These are phyloP conservation scores for Entomophthora muscae DNA, from an alignment of 371 early-diverging fungal genomes.

Conservation along the genomic window DNA sequence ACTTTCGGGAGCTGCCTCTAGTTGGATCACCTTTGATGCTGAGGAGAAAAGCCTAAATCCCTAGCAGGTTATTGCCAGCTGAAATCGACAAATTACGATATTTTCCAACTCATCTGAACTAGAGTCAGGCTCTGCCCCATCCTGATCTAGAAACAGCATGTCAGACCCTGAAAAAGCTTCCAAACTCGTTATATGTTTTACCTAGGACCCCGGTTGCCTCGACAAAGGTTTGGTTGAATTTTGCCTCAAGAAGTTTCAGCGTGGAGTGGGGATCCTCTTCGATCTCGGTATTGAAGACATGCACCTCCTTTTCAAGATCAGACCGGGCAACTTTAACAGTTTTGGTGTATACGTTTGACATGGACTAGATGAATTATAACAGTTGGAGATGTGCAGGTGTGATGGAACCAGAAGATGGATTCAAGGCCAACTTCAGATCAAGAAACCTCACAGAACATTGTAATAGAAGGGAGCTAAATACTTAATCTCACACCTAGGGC, in stretches of 20 bases:
- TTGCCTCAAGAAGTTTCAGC: background rate
- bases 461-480: too few species aligned
- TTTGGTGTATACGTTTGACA: background rate
- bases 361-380: too few species aligned
- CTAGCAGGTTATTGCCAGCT: background rate
- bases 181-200: background rate
- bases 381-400: too few species aligned
- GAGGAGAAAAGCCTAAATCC: background rate
- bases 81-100: too few species aligned
- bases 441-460: too few species aligned
- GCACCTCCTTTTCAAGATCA: background rate
- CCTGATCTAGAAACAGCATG: background rate
- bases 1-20: background rate
- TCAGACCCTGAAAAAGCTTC: background rate
- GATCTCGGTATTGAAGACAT: background rate
- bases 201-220: background rate
- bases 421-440: too few species aligned
- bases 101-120: background rate
- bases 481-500: too few species aligned
- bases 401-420: too few species aligned
- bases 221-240: background rate
- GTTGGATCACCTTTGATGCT: background rate
- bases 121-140: background rate
- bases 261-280: background rate
- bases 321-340: background rate